Conservation (phyloP, 306 rosid genomes). For the Inga laurina region DNA sequence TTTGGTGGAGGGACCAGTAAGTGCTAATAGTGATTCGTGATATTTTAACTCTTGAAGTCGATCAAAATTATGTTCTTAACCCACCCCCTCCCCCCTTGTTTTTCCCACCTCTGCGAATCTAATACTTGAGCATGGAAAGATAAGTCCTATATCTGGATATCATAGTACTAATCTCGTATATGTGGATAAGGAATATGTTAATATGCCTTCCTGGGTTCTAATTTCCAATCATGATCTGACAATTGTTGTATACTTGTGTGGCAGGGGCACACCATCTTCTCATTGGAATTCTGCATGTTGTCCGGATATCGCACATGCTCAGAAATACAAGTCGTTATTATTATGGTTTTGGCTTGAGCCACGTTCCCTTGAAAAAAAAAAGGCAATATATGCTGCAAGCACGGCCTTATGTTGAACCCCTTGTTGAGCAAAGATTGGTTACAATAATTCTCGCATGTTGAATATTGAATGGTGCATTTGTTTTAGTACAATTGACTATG, state of each 20-base stretch:
- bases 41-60: constrained; percentile 16
- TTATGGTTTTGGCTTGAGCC: background rate
- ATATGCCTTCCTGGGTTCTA: background rate
- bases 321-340: background rate
- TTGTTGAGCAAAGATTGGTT: background rate
- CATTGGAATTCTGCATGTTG: background rate
- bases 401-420: background rate
- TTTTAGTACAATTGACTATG: background rate
- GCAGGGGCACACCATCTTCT: constrained; percentile 5
- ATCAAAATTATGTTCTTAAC: background rate
- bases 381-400: background rate
- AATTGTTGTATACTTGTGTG: background rate
- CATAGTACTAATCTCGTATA: background rate
- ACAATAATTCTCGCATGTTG: background rate
- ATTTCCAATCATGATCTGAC: constrained; percentile 7
- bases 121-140: background rate
- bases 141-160: background rate
- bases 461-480: background rate
- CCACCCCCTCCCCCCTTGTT: background rate
- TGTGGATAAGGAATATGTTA: background rate
- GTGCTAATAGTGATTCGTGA: constrained; percentile 24
- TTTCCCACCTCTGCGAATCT: background rate
- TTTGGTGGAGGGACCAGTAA: constrained; percentile 5
- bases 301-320: background rate
- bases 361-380: background rate